Evolutionary conservation across 805 yeast genomes (phyloP).

Genomic region (Blastobotrys mokoenaii): DNA sequence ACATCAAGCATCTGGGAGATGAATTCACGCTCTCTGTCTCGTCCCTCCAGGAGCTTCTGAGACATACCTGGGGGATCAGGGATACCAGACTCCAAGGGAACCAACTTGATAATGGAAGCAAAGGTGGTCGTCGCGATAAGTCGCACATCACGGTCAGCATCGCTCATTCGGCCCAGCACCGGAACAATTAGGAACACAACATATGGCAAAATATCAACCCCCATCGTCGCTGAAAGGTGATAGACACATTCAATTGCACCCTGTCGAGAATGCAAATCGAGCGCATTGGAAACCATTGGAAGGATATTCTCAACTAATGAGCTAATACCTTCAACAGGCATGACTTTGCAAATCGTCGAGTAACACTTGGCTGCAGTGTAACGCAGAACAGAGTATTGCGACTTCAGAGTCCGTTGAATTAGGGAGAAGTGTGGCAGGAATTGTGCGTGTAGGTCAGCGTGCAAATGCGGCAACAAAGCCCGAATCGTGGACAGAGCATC

Average conservation of each 20-base stretch:
- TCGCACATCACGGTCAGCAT: conserved; percentile 80
- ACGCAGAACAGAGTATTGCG: conserved; percentile 73
- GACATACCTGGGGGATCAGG: conserved; percentile 94
- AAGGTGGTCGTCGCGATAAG: conserved; percentile 89
- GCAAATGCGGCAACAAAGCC: conserved; percentile 60
- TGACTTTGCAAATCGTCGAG: conserved; percentile 63
- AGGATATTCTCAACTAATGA: conserved; percentile 67
- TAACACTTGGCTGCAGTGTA: conserved; percentile 86
- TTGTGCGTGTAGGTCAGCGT: conserved; percentile 35
- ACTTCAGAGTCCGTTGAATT: conserved; percentile 46
- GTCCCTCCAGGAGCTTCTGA: conserved; percentile 68
- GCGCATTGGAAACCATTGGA: conserved; percentile 74
- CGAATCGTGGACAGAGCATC: conserved; percentile 80
- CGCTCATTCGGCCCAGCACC: conserved; percentile 96
- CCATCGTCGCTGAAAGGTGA: conserved; percentile 81
- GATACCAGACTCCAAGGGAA: conserved; percentile 95
- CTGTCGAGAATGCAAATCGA: conserved; percentile 64
- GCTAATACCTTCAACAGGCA: conserved; percentile 67
- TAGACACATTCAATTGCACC: conserved; percentile 91
- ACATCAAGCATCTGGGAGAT: conserved; percentile 98
- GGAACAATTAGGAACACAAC: conserved; percentile 95
- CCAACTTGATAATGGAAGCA: conserved; percentile 90
- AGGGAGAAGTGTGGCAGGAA: conserved; percentile 49
- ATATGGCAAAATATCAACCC: conserved; percentile 81
- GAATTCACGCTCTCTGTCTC: conserved; percentile 90